Evolutionary conservation across 2,329 filamentous ascomycete species (phyloP).

Genomic region (Metarhizium sp.): DNA sequence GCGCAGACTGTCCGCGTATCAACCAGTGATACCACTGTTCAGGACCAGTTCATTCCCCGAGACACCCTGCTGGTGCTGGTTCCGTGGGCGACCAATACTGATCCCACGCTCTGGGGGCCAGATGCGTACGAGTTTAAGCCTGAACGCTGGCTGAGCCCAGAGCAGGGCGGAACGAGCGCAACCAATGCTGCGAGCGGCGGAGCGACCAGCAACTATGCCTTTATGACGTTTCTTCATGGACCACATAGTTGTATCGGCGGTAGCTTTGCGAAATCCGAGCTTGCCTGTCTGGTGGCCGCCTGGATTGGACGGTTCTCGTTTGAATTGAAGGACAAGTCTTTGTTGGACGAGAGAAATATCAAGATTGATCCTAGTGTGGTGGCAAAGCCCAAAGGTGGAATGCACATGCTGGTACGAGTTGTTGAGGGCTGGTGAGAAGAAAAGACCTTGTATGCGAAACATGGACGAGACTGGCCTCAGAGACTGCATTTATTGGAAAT

Average conservation of each 20-base stretch:
- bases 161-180: slow-evolving; percentile 7
- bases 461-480: too few species aligned
- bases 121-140: slow-evolving; percentile 27
- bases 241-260: slow-evolving; percentile 19
- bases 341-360: slow-evolving; percentile 57
- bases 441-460: neutral
- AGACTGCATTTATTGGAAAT: too few species aligned
- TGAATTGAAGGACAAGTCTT: slow-evolving; percentile 43
- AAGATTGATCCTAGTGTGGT: slow-evolving; percentile 39
- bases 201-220: slow-evolving; percentile 50
- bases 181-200: slow-evolving; percentile 9
- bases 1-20: slow-evolving; percentile 22
- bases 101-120: slow-evolving; percentile 24
- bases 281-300: slow-evolving; percentile 70
- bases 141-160: slow-evolving; percentile 23
- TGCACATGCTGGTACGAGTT: slow-evolving; percentile 7
- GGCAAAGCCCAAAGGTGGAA: slow-evolving; percentile 9
- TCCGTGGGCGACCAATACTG: slow-evolving; percentile 20
- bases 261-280: slow-evolving; percentile 70
- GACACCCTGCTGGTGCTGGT: slow-evolving; percentile 24
- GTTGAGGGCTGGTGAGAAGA: slow-evolving; percentile 9
- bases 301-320: slow-evolving; percentile 68
- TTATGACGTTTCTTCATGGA: slow-evolving; percentile 66
- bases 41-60: slow-evolving; percentile 23
- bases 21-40: slow-evolving; percentile 20